Evolutionary conservation across 2,329 filamentous ascomycete species (phyloP).

Genomic region (Juglanconis juglandina): DNA sequence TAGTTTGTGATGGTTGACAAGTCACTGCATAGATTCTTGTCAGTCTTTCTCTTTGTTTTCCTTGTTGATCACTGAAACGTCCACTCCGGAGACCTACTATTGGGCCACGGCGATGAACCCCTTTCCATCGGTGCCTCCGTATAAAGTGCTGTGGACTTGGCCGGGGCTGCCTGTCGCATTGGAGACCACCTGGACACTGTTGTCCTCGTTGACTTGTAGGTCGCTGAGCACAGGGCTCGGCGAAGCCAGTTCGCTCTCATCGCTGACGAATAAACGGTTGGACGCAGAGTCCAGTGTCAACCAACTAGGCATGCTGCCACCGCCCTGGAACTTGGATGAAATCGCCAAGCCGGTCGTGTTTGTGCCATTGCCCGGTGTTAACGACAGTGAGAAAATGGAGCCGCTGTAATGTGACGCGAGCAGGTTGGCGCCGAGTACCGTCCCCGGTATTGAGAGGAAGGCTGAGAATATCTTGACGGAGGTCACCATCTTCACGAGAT

Average conservation of each 20-base stretch:
- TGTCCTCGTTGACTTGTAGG: constrained; percentile 26
- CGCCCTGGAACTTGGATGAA: constrained; percentile 27
- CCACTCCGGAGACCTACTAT: constrained; percentile 34
- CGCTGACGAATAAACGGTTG: constrained; percentile 33
- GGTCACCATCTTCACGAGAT: not conserved
- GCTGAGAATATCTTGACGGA: too few relatives aligned
- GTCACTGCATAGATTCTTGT: constrained; percentile 28
- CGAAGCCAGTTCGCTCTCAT: constrained; percentile 34
- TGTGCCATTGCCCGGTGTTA: constrained; percentile 21
- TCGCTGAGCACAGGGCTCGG: constrained; percentile 19
- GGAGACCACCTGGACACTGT: constrained; percentile 29
- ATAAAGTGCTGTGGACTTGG: constrained; percentile 39
- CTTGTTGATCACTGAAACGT: not conserved
- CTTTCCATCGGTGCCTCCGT: constrained; percentile 34
- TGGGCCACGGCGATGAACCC: constrained; percentile 41
- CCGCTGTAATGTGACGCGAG: constrained; percentile 39
- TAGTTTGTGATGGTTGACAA: constrained; percentile 42
- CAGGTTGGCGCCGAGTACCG: constrained; percentile 22
- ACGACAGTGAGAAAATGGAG: constrained; percentile 34
- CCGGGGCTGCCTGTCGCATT: constrained; percentile 32
- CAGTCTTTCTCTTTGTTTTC: not conserved
- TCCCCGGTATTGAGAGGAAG: not conserved
- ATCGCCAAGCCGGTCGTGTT: constrained; percentile 26
- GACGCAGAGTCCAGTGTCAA: constrained; percentile 31
- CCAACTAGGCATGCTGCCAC: constrained; percentile 37